phyloP scores from a whole-genome alignment of 495 filamentous ascomycete genomes.

The Talaromyces adpressus region DNA sequence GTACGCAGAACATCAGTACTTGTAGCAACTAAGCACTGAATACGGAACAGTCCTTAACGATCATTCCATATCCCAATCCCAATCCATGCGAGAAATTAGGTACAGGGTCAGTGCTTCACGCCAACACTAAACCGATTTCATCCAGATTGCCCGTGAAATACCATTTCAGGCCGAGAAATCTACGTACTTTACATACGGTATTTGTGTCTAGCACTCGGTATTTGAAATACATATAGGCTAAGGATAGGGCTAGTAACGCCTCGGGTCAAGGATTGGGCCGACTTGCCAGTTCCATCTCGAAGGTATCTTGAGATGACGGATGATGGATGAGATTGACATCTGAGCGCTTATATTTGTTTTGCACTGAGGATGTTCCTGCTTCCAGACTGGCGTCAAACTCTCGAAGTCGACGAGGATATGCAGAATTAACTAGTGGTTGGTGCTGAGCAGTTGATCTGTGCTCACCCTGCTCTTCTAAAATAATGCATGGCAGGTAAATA shows the following conservation, averaged over 20 bases:
- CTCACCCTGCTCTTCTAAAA: background rate
- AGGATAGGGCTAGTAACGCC: background rate
- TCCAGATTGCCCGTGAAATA: background rate
- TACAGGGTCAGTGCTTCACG: background rate
- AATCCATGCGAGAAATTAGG: conserved; percentile 1
- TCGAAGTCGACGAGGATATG: no score
- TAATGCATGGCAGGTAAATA: background rate
- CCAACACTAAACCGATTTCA: background rate
- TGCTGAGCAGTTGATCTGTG: background rate
- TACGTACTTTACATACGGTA: background rate
- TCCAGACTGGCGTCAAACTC: background rate
- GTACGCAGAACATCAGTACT: background rate
- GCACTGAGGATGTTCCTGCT: background rate
- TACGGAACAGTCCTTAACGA: background rate
- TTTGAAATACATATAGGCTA: background rate
- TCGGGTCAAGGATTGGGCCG: background rate
- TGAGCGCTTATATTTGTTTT: background rate
- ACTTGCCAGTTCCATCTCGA: background rate
- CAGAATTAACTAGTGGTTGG: background rate
- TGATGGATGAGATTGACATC: background rate
- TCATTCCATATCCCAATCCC: background rate
- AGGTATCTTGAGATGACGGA: background rate
- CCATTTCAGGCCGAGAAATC: background rate
- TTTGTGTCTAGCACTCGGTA: background rate
- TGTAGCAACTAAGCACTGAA: background rate